These are phyloP conservation scores for Fusarium concolor DNA, from an alignment of 2,329 filamentous ascomycete species.

Conservation along the genomic window DNA sequence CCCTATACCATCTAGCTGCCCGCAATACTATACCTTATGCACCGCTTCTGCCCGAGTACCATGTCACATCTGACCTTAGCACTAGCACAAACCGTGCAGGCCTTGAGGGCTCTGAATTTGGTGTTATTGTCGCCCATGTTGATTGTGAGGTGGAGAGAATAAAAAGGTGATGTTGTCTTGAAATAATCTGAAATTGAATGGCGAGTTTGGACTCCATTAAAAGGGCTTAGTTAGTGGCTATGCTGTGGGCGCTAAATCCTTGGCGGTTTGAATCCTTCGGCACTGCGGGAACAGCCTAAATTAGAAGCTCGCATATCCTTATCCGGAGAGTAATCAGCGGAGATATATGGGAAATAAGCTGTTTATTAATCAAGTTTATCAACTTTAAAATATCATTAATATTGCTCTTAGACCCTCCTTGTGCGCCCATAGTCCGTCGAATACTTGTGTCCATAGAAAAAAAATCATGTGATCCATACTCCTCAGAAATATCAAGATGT, in stretches of 20 bases:
- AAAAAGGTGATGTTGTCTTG: not conserved
- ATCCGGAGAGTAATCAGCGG: not conserved
- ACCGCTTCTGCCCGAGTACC: slow-evolving; percentile 5
- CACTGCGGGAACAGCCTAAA: not conserved
- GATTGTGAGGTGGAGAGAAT: not conserved
- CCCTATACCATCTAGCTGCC: not conserved
- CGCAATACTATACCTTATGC: slow-evolving; percentile 8
- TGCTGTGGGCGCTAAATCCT: not conserved
- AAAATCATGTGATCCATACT: too few relatives aligned
- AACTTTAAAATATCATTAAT: too few relatives aligned
- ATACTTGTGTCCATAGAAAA: too few relatives aligned
- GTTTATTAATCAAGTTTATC: too few relatives aligned
- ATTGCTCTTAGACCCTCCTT: too few relatives aligned
- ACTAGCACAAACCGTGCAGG: slow-evolving; percentile 10
- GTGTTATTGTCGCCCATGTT: slow-evolving; percentile 1
- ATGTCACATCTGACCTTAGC: slow-evolving; percentile 24
- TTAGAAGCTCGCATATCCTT: not conserved
- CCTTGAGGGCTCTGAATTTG: not conserved
- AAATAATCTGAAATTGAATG: not conserved
- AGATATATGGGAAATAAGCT: too few relatives aligned
- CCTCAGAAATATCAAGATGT: too few relatives aligned
- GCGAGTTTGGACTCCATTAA: not conserved
- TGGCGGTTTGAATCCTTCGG: not conserved
- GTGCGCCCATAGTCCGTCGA: too few relatives aligned
- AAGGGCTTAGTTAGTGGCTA: slow-evolving; percentile 1